phyloP scores from a whole-genome alignment of 192 early-diverging fungal species.

The Coemansia sp. region DNA sequence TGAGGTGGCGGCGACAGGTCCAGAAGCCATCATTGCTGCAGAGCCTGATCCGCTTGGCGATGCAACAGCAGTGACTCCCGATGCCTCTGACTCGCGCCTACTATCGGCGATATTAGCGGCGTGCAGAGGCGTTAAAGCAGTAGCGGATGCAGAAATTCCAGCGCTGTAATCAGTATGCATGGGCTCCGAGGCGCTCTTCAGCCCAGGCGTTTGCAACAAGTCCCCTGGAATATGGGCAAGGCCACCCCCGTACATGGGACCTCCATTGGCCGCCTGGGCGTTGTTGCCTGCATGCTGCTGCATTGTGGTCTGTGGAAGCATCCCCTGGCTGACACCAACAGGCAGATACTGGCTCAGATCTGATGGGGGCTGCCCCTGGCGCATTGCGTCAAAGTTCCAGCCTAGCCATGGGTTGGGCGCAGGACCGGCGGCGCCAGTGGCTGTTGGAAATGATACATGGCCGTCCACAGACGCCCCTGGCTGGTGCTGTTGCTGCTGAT shows the following conservation, averaged over 20 bases:
- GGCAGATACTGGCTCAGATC: neutral
- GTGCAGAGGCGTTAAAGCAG: slow-evolving; percentile 15
- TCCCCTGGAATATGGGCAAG: neutral
- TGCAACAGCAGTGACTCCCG: slow-evolving; percentile 51
- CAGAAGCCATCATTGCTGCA: slow-evolving; percentile 8
- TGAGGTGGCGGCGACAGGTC: slow-evolving; percentile 21
- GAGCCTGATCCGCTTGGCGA: slow-evolving; percentile 32
- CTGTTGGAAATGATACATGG: slow-evolving; percentile 21
- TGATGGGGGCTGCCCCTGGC: slow-evolving; percentile 7
- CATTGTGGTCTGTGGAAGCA: slow-evolving; percentile 1
- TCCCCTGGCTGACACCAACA: slow-evolving; percentile 7
- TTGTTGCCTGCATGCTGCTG: neutral
- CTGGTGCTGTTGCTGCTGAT: slow-evolving; percentile 6
- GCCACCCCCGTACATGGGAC: neutral
- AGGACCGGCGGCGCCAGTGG: slow-evolving; percentile 8
- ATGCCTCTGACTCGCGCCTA: slow-evolving; percentile 54
- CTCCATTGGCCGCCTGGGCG: neutral
- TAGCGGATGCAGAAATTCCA: neutral
- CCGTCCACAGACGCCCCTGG: slow-evolving; percentile 23
- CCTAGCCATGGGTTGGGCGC: slow-evolving; percentile 32
- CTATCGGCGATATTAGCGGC: slow-evolving; percentile 51
- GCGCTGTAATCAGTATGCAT: slow-evolving; percentile 8
- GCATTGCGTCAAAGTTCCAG: slow-evolving; percentile 28
- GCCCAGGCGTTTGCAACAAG: slow-evolving; percentile 4
- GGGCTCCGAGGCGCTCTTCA: neutral